A percentile compares a stretch with the other conserved stretches of the same genome.
phyloP scores from a whole-genome alignment of 768 basidiomycete species.

The Tulasnella sp. region DNA sequence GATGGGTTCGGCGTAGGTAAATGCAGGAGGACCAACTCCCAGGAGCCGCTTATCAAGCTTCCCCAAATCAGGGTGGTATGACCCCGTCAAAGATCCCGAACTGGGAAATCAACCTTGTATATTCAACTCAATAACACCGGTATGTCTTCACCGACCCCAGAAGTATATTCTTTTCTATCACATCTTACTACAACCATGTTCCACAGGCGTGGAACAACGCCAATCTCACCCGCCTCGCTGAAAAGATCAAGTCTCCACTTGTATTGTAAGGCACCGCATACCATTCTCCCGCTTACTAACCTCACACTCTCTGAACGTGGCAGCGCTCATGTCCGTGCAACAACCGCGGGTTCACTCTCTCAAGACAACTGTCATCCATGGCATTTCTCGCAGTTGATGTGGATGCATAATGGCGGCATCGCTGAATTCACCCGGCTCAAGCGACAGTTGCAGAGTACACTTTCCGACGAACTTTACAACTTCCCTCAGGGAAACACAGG shows the following conservation, averaged over 20 bases:
- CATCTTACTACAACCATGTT: neutral
- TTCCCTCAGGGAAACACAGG: conserved; percentile 93
- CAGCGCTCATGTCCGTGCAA: conserved; percentile 88
- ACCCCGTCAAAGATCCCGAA: conserved; percentile 80
- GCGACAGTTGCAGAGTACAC: conserved; percentile 69
- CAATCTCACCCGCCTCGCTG: conserved; percentile 89
- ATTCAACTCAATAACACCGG: conserved; percentile 93
- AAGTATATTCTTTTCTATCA: neutral
- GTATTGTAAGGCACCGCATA: conserved; percentile 70
- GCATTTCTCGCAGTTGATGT: conserved; percentile 90
- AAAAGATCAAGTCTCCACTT: conserved; percentile 94
- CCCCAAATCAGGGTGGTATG: conserved; percentile 84
- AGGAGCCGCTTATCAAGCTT: conserved; percentile 14
- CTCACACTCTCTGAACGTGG: conserved; percentile 40
- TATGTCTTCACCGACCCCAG: conserved; percentile 45
- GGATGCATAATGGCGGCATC: conserved; percentile 98
- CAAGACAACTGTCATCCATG: conserved; percentile 97
- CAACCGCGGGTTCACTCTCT: conserved; percentile 89
- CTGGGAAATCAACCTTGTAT: conserved; percentile 89
- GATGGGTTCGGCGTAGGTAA: conserved; percentile 95
- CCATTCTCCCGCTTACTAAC: conserved; percentile 18
- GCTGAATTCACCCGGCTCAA: conserved; percentile 82
- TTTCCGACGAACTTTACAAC: conserved; percentile 85
- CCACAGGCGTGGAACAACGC: conserved; percentile 93
- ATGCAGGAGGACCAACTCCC: conserved; percentile 38